Evolutionary conservation across 2,329 filamentous ascomycete genomes (phyloP).

Genomic region (Fusarium sp.): DNA sequence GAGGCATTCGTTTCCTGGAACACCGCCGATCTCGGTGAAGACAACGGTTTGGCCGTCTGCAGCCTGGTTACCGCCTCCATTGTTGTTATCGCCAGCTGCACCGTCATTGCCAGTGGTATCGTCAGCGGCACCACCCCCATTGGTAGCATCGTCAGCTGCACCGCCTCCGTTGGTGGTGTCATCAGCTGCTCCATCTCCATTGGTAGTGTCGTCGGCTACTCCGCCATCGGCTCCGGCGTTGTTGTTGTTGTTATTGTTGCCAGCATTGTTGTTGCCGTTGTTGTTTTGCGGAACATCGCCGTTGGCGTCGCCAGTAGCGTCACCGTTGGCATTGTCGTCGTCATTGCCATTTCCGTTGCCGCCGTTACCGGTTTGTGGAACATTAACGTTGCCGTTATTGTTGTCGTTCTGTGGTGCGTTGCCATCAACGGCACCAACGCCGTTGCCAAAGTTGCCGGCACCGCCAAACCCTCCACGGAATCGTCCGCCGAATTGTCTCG

Average conservation of each 20-base stretch:
- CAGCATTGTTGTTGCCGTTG: background rate
- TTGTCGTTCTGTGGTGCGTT: background rate
- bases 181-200: background rate
- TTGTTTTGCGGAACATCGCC: background rate
- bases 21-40: conserved; percentile 21
- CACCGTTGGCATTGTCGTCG: background rate
- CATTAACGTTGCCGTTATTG: background rate
- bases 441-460: background rate
- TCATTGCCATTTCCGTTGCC: background rate
- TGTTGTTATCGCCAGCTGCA: background rate
- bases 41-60: conserved; percentile 23
- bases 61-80: background rate
- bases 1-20: conserved; percentile 29
- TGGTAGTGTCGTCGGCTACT: background rate
- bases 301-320: background rate
- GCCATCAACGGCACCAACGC: background rate
- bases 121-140: background rate
- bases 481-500: background rate
- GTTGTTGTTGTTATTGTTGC: background rate
- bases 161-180: background rate
- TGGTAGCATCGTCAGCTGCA: background rate
- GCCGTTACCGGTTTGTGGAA: background rate
- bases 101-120: background rate
- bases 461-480: background rate
- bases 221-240: background rate